Base-by-base conservation (phyloP, 1,284 basidiomycete genomes). In the Ustilago nuda region DNA sequence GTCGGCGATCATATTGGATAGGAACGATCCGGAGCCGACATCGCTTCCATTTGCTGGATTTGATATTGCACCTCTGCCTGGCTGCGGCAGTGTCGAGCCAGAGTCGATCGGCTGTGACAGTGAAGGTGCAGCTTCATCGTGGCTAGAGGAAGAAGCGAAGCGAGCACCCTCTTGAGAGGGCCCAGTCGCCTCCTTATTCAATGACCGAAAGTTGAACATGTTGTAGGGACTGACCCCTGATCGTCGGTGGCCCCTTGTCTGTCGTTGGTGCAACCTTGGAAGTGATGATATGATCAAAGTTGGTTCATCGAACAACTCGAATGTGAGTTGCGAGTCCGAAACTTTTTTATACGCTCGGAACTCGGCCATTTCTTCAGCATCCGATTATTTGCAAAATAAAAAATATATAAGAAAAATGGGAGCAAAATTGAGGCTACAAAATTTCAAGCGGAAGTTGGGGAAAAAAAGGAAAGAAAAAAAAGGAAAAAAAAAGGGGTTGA, bases 1-100 rank as follows among this genome's bases (percentile, higher is more conserved):
- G 52, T 76, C 79, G 30, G 72, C 74, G 8, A 80, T 64, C 50
- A 80, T 33, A 23, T 53, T 45, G 5, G 78, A 80, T 7, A 73
- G 13, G 11, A 76, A 64, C 1, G 74, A 72, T 41, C 61, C 45
- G 2, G 67, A 56, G 17, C 43, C 43, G 9, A 57, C 1, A 2
- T 13, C 41, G 4, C 66, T 46, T 17, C n/a, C 19, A 45, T 8
- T 11, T 1, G 19, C 13, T 5, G 43, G 6, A 17, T 17, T 7
- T 45, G 43, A 3, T n/a, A 19, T 19, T 6, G 17, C 11, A 19
- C n/a, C 19, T 8, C n/a, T 11, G 9, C 33, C 36, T 7, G 8
- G 37, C 19, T 23, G 37, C 17, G 23, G 12, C 23, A 11, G 58
- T 30, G 33, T 12, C 11, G 56, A 48, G 36, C 53, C 8, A 19